Percentiles rank a stretch among this genome's conserved stretches.
Conservation (phyloP, 2,329 filamentous ascomycete species). For the Furcasterigmium sp. region DNA sequence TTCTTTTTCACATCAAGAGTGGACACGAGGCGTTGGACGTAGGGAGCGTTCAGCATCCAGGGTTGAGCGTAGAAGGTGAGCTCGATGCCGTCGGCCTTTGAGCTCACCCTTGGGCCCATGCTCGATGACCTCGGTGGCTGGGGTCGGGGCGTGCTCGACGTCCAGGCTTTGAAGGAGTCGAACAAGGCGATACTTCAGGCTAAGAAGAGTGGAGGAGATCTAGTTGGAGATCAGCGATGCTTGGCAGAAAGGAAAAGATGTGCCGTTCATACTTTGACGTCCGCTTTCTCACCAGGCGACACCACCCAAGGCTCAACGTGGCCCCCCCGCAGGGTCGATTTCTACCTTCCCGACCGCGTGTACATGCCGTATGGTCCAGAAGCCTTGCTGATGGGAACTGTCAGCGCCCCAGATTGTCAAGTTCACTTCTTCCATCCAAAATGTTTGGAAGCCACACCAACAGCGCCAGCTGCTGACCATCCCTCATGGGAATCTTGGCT, state of each 20-base stretch:
- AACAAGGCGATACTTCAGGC: neutral
- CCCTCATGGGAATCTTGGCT: too few relatives aligned
- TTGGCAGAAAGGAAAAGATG: neutral
- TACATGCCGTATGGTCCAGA: too few relatives aligned
- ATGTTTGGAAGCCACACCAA: too few relatives aligned
- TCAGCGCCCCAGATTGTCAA: too few relatives aligned
- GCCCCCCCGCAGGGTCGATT: too few relatives aligned
- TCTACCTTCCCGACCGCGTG: too few relatives aligned
- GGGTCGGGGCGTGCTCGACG: neutral
- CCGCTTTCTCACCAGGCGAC: neutral
- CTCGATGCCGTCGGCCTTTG: constrained; percentile 1
- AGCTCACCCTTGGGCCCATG: neutral
- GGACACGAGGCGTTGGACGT: constrained; percentile 5
- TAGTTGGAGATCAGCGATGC: neutral
- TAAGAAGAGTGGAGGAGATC: constrained; percentile 4
- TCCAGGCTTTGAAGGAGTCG: neutral
- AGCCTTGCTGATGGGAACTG: too few relatives aligned
- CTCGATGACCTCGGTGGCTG: neutral
- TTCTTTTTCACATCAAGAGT: neutral
- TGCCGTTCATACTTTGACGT: constrained; percentile 3
- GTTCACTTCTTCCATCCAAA: too few relatives aligned
- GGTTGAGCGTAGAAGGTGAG: constrained; percentile 3
- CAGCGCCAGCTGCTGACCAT: too few relatives aligned
- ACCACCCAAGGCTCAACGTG: constrained; percentile 6
- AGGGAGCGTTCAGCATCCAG: constrained; percentile 2